Evolutionary conservation across 768 basidiomycete species (phyloP), one percentile per base, ranked within the genome.

Genomic region (Rhizopogon vesiculosus): DNA sequence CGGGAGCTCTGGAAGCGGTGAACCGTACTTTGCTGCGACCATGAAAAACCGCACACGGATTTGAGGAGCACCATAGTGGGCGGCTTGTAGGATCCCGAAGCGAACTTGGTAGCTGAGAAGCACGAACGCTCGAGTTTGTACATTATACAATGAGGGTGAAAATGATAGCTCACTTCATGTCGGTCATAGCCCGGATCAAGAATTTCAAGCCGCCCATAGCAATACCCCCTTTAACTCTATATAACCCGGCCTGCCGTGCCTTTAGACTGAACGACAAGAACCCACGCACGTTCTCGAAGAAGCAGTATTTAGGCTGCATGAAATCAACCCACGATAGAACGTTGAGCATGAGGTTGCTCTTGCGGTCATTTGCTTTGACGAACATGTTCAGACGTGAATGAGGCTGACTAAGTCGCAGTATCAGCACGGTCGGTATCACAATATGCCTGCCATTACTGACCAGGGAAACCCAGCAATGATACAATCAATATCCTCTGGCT

Each of bases 391-490:
- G 66, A 1, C 67, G 65, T 0, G 89, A 91, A 62, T 91, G 89
- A 3, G 84, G 78, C 67, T 91, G 89, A 64, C 89, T 91, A 55
- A 42, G 13, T n/a, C n/a, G 35, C 29, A 18, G 45, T 33, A 29
- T 29, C 18, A 59, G 15, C 39, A 25, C 25, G 22, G 40, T 64
- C 10, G 51, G 12, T 31, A 13, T 31, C 22, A 40, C 19, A 13
- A 52, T 29, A 35, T 28, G 43, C 13, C 12, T 28, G 43, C 13
- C 12, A 33, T 19, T 18, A 56, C 65, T 40, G 60, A 86, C 89
- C 91, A 93, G 38, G 91, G 91, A 59, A 92, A 88, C 0, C 91
- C 91, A 16, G 84, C 78, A 12, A 80, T 69, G 13, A 92, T 74
- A 29, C 84, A 76, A 50, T 90, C 79, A 52, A 88, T 78, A 3